phyloP scores from a whole-genome alignment of 345 rosid genomes.

The Salix purpurea region DNA sequence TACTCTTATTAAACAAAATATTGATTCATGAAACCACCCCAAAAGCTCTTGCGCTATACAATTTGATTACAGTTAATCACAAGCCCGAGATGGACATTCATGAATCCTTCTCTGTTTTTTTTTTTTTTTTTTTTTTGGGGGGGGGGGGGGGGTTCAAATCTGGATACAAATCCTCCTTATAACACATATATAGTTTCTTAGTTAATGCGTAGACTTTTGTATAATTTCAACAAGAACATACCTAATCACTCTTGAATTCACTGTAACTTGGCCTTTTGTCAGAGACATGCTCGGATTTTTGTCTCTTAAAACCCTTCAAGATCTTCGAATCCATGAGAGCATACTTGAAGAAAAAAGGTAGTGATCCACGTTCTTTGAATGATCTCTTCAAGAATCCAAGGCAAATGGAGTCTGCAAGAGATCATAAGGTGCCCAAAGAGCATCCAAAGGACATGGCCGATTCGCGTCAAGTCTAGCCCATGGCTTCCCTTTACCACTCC shows the following conservation, averaged over 20 bases:
- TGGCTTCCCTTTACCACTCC: slow-evolving; percentile 38
- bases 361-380: neutral
- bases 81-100: slow-evolving; percentile 3
- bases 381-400: slow-evolving; percentile 20
- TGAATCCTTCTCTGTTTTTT: slow-evolving; percentile 1
- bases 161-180: slow-evolving; percentile 4
- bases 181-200: neutral
- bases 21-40: slow-evolving; percentile 16
- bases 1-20: slow-evolving; percentile 7
- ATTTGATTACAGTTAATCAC: slow-evolving; percentile 17
- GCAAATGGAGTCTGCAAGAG: slow-evolving; percentile 34
- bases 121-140: neutral
- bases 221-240: slow-evolving; percentile 9
- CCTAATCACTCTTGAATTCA: neutral
- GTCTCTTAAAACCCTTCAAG: neutral
- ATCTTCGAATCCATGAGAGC: neutral
- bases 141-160: no score
- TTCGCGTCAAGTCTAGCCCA: slow-evolving; percentile 32
- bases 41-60: slow-evolving; percentile 7
- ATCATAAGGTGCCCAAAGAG: slow-evolving; percentile 37
- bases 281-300: neutral
- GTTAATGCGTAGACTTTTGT: neutral
- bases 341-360: neutral
- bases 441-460: slow-evolving; percentile 32
- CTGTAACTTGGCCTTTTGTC: neutral